These are phyloP conservation scores for Xylaria sp. DNA, from an alignment of 2,329 filamentous ascomycete genomes.

Conservation along the genomic window DNA sequence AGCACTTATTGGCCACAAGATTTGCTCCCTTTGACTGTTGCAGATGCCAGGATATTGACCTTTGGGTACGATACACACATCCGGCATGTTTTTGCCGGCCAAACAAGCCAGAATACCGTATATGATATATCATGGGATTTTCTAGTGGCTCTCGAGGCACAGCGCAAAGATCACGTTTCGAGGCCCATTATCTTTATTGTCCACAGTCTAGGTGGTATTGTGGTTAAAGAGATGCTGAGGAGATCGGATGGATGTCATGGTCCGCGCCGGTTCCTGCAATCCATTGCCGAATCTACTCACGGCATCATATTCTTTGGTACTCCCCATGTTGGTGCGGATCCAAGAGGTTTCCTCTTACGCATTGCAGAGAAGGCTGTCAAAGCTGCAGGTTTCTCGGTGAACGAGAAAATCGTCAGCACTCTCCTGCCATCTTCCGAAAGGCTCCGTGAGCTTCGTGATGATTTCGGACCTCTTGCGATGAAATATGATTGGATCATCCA, in stretches of 20 bases:
- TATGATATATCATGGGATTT: slow-evolving; percentile 43
- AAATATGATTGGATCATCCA: slow-evolving; percentile 49
- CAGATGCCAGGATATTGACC: neutral
- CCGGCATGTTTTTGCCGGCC: neutral
- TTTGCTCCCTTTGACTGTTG: neutral
- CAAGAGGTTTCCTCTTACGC: neutral
- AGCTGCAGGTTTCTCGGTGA: slow-evolving; percentile 39
- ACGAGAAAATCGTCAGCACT: slow-evolving; percentile 50
- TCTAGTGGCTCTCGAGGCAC: slow-evolving; percentile 48
- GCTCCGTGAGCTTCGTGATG: slow-evolving; percentile 48
- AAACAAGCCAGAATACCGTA: neutral
- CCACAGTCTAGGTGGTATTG: slow-evolving; percentile 51
- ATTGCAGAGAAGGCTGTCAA: neutral
- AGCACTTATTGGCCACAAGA: slow-evolving; percentile 1
- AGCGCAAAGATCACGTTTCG: slow-evolving; percentile 37
- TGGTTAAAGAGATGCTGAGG: slow-evolving; percentile 46
- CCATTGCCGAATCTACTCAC: neutral
- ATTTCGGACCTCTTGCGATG: slow-evolving; percentile 45
- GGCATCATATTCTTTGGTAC: neutral
- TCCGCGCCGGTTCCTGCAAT: neutral
- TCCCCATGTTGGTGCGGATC: neutral
- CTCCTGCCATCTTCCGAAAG: slow-evolving; percentile 50
- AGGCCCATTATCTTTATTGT: slow-evolving; percentile 48
- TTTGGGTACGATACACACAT: slow-evolving; percentile 9
- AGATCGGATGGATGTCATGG: slow-evolving; percentile 18